phyloP scores from a whole-genome alignment of 306 rosid species.

The Betula pendula region DNA sequence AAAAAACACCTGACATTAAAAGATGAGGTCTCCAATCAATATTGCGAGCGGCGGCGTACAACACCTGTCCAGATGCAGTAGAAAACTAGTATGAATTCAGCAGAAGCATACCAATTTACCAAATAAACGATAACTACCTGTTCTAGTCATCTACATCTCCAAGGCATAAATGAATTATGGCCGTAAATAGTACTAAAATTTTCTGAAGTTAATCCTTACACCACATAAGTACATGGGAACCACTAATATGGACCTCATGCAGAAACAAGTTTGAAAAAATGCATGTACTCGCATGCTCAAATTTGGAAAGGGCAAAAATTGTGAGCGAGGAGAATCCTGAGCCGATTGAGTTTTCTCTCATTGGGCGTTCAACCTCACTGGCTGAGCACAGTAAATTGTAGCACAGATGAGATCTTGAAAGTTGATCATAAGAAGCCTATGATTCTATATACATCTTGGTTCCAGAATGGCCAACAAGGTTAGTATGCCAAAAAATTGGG shows the following conservation, averaged over 20 bases:
- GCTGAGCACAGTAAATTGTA: not conserved
- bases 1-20: too few relatives aligned
- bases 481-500: conserved; percentile 14
- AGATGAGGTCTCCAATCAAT: too few relatives aligned
- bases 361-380: not conserved
- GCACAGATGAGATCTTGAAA: not conserved
- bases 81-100: not conserved
- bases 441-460: conserved; percentile 31
- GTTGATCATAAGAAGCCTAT: not conserved
- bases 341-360: not conserved
- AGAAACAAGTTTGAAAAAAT: not conserved
- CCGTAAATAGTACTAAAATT: too few relatives aligned
- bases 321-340: not conserved
- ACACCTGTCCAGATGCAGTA: not conserved
- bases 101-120: not conserved
- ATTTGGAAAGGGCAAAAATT: not conserved
- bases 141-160: not conserved
- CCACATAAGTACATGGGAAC: not conserved
- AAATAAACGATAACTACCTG: not conserved
- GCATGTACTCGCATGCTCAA: not conserved
- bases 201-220: too few relatives aligned
- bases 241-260: not conserved
- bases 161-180: not conserved
- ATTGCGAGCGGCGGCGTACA: too few relatives aligned
- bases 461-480: conserved; percentile 26